Conservation (phyloP, 176 grass and related monocot genomes). For the Eremochloa ophiuroides region DNA sequence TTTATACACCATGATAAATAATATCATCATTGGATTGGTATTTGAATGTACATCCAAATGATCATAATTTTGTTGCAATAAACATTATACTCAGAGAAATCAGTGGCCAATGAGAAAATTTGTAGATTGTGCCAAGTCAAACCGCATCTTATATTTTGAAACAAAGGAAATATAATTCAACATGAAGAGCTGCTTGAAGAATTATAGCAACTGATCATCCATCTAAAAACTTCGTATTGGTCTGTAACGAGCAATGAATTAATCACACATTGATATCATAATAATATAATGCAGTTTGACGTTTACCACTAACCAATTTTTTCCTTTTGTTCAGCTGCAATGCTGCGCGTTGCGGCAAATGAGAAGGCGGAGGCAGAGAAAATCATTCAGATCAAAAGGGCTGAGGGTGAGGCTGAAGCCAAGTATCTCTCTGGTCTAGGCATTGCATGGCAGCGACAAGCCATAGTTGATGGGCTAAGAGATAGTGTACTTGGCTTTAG, state of each 20-base stretch:
- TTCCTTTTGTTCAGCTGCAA: slow-evolving; percentile 36
- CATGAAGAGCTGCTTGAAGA: background rate
- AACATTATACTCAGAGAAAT: background rate
- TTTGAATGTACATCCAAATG: background rate
- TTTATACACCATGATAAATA: background rate
- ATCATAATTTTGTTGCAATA: background rate
- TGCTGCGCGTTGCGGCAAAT: slow-evolving; percentile 36
- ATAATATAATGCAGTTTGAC: background rate
- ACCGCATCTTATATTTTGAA: background rate
- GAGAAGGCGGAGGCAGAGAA: slow-evolving; percentile 53
- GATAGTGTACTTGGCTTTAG: slow-evolving; percentile 43
- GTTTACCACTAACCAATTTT: background rate
- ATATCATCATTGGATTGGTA: background rate
- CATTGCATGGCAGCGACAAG: slow-evolving; percentile 39
- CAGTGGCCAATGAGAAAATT: background rate
- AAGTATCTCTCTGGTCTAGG: slow-evolving; percentile 41
- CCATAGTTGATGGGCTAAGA: slow-evolving; percentile 45
- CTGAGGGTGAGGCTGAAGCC: slow-evolving; percentile 46
- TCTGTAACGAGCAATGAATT: background rate
- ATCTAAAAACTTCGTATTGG: background rate
- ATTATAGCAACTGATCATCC: background rate
- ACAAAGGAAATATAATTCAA: background rate
- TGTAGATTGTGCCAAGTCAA: background rate
- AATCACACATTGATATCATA: background rate
- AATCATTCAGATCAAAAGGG: slow-evolving; percentile 50